Evolutionary conservation across 352 stramenopile genomes (phyloP).

Genomic region (Globisporangium solare): DNA sequence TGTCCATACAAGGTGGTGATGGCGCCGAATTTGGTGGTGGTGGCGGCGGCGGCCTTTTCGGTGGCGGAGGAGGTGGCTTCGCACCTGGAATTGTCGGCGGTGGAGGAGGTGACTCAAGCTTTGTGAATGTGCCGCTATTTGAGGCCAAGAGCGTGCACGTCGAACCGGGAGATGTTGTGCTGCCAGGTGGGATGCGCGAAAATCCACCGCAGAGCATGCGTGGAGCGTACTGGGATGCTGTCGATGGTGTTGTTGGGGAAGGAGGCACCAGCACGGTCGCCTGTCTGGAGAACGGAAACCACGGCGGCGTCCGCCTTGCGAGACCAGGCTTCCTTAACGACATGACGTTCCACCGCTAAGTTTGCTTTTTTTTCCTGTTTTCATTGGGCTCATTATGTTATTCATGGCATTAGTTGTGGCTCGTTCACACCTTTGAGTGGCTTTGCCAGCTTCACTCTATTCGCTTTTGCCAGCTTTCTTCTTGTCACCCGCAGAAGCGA

Average conservation of each 20-base stretch:
- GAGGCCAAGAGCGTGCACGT: constrained; percentile 41
- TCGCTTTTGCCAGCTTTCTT: background rate
- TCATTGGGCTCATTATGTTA: background rate
- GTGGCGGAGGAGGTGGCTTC: constrained; percentile 62
- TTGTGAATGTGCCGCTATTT: constrained; percentile 39
- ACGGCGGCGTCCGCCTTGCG: constrained; percentile 61
- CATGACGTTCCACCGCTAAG: constrained; percentile 61
- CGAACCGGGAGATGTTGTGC: constrained; percentile 23
- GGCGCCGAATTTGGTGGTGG: constrained; percentile 71
- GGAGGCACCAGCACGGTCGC: constrained; percentile 35
- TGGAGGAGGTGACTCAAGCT: constrained; percentile 61
- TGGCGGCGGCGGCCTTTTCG: constrained; percentile 57
- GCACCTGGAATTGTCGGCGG: constrained; percentile 66
- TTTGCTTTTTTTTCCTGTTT: background rate
- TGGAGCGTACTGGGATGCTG: constrained; percentile 52
- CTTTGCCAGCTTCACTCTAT: background rate
- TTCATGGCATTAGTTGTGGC: background rate
- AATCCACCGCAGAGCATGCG: constrained; percentile 46
- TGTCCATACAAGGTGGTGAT: constrained; percentile 53
- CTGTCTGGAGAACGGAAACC: constrained; percentile 34
- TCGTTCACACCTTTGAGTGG: background rate
- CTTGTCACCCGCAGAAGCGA: background rate
- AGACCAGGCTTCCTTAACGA: constrained; percentile 65
- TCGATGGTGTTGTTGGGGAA: constrained; percentile 50
- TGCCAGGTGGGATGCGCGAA: constrained; percentile 47